Percentiles rank a stretch among this genome's conserved stretches.
These are phyloP conservation scores for Picea sitchensis DNA, from an alignment of 75 land plant species.

Conservation along the genomic window DNA sequence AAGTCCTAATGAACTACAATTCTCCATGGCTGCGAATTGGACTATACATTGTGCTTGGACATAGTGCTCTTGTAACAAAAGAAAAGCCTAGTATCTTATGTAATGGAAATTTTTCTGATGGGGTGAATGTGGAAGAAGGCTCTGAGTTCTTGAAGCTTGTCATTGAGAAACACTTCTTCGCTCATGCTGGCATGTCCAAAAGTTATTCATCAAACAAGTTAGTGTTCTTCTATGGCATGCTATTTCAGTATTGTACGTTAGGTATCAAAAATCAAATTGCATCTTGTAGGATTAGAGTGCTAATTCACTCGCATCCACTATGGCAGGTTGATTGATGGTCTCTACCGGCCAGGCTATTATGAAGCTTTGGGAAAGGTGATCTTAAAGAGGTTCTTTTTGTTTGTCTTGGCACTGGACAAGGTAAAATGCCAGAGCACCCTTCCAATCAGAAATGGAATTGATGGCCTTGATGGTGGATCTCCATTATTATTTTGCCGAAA, in stretches of 20 bases:
- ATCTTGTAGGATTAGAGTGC: background rate
- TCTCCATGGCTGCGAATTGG: slow-evolving; percentile 79
- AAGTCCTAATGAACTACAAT: slow-evolving; percentile 62
- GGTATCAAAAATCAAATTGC: background rate
- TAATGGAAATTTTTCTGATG: background rate
- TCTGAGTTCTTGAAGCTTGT: slow-evolving; percentile 61
- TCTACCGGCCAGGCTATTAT: slow-evolving; percentile 58
- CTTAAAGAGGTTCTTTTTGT: slow-evolving; percentile 70
- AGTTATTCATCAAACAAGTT: slow-evolving; percentile 70
- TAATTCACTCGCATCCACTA: background rate
- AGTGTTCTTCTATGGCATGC: slow-evolving; percentile 6
- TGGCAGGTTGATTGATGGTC: slow-evolving; percentile 36
- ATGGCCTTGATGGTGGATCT: slow-evolving; percentile 94
- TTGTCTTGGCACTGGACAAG: slow-evolving; percentile 74
- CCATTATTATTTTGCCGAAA: slow-evolving; percentile 51
- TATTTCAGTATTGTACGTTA: background rate
- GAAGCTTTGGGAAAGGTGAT: slow-evolving; percentile 73
- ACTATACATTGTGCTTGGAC: slow-evolving; percentile 68
- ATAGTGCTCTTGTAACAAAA: slow-evolving; percentile 36
- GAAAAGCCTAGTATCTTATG: background rate
- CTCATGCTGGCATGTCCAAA: slow-evolving; percentile 72
- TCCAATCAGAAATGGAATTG: slow-evolving; percentile 66
- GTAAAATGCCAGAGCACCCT: slow-evolving; percentile 57
- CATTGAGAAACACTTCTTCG: slow-evolving; percentile 68
- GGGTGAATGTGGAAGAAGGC: slow-evolving; percentile 18